These are phyloP conservation scores for Colletotrichum sp. DNA, from an alignment of 2,329 filamentous ascomycete genomes.

Conservation along the genomic window DNA sequence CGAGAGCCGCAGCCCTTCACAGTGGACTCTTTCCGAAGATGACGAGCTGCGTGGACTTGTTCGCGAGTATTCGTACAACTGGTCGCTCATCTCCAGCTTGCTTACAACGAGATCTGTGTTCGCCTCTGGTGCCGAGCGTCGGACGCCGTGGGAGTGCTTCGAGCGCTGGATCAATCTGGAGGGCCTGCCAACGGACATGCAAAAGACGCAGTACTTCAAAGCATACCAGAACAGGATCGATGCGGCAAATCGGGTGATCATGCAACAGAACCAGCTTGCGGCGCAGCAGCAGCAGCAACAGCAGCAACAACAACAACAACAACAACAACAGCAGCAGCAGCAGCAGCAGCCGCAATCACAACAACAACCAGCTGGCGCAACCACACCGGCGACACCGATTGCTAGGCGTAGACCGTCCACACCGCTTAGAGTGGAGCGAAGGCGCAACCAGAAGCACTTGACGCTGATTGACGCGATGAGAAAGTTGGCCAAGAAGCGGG, in stretches of 20 bases:
- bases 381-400: constrained; percentile 51
- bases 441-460: constrained; percentile 84
- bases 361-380: constrained; percentile 44
- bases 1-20: constrained; percentile 83
- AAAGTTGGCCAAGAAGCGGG: constrained; percentile 92
- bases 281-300: constrained; percentile 54
- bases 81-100: constrained; percentile 89
- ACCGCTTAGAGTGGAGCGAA: constrained; percentile 84
- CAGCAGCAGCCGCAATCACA: constrained; percentile 52
- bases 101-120: constrained; percentile 77
- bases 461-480: constrained; percentile 93
- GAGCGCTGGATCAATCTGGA: constrained; percentile 95
- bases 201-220: constrained; percentile 94
- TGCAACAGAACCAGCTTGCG: constrained; percentile 57
- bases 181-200: constrained; percentile 89
- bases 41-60: constrained; percentile 86
- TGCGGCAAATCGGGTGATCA: constrained; percentile 59
- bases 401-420: constrained; percentile 74
- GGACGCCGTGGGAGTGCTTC: constrained; percentile 98
- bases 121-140: constrained; percentile 83
- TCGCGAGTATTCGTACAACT: constrained; percentile 95
- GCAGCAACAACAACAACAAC: constrained; percentile 49
- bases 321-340: constrained; percentile 50
- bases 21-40: constrained; percentile 91
- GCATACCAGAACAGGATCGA: constrained; percentile 67